Evolutionary conservation across 1,284 basidiomycete genomes (phyloP), one percentile per base, ranked within the genome.

Genomic region (Cryptococcus sp.): DNA sequence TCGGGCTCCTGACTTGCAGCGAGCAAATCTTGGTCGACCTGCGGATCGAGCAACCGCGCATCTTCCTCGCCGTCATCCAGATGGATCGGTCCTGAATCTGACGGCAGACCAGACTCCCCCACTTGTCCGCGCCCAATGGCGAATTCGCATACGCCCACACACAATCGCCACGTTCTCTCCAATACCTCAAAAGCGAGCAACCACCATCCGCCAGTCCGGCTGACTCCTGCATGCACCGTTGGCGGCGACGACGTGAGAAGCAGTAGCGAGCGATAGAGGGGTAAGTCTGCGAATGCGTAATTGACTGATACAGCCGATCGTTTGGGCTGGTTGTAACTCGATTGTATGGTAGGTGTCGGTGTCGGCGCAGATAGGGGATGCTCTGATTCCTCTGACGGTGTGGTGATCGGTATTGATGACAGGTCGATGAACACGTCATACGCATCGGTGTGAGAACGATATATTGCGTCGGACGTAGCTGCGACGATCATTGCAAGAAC

Each of bases 401-500:
- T n/a, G 55, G 58, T 42, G 1, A 54, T 52, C 5, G 55, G 63
- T 19, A 59, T 48, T 1, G 59, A 65, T 15, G 74, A 74, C n/a
- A 77, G 63, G 62, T 77, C 75, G 50, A 77, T 64, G 55, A 72
- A 74, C 47, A 77, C 52, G 59, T 77, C 75, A 62, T 72, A 77
- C 3, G 62, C 61, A 38, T 58, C 61, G 8, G 68, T 62, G 56
- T 77, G 74, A 1, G 69, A 68, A 55, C 66, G 64, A 57, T 67
- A 75, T 39, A 77, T 73, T 23, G 70, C 65, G 53, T 77, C 75
- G 22, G 71, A 72, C 0, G 75, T 77, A 3, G 72, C 75, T 77
- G 49, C 13, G 31, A 35, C 31, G 31, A 16, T 15, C n/a, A 40
- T 27, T 27, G 23, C 15, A 22, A 31, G 20, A 6, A 35, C 22